Conservation (phyloP, 495 filamentous ascomycete species). For the Penicillium turbatum region DNA sequence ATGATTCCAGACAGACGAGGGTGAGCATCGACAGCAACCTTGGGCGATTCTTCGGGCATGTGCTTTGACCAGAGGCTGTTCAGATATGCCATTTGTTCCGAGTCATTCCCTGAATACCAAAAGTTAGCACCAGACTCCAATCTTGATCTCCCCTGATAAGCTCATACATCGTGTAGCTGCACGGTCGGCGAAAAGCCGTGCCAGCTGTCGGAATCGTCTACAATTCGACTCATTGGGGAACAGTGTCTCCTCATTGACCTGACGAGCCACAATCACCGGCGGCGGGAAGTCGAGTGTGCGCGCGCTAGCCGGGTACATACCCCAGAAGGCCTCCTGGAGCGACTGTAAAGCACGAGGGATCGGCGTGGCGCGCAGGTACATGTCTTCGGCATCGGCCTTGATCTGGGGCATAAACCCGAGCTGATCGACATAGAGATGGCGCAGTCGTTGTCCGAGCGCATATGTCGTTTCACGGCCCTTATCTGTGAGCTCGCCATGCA, state of each 20-base stretch:
- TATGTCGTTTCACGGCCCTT: conserved; percentile 79
- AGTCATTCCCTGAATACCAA: conserved; percentile 56
- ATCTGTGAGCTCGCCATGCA: conserved; percentile 86
- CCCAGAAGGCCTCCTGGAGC: conserved; percentile 82
- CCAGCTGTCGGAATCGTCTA: conserved; percentile 74
- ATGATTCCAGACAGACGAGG: conserved; percentile 85
- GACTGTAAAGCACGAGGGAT: conserved; percentile 83
- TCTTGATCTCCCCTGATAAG: not conserved
- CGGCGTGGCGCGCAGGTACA: conserved; percentile 83
- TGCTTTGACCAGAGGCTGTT: conserved; percentile 70
- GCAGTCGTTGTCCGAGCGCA: conserved; percentile 70
- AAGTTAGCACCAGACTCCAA: not conserved
- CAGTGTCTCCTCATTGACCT: conserved; percentile 78
- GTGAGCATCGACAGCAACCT: conserved; percentile 76
- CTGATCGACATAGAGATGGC: conserved; percentile 83
- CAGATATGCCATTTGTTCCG: conserved; percentile 81
- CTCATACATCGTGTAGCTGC: conserved; percentile 65
- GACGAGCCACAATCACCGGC: conserved; percentile 69
- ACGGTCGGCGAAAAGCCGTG: conserved; percentile 73
- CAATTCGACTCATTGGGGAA: conserved; percentile 89
- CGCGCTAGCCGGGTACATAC: conserved; percentile 76
- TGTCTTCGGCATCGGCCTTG: conserved; percentile 59
- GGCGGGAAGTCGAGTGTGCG: conserved; percentile 60
- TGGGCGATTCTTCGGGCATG: conserved; percentile 66
- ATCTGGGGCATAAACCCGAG: conserved; percentile 74